Conservation (phyloP, 1,284 basidiomycete genomes). For the Heliocybe sulcata region DNA sequence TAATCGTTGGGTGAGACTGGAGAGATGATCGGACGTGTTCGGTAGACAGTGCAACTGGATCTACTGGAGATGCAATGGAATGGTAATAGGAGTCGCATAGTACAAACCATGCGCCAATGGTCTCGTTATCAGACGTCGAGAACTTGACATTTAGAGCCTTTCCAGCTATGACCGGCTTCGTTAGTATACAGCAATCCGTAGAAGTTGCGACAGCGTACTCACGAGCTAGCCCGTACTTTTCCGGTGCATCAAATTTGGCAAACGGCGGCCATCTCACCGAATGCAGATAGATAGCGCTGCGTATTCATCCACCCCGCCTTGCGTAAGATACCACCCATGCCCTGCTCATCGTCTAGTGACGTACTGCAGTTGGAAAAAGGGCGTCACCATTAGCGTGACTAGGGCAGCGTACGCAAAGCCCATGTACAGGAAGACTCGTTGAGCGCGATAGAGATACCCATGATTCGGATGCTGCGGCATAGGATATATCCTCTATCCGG, state of each 20-base stretch:
- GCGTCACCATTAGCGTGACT: constrained; percentile 49
- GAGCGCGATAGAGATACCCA: constrained; percentile 23
- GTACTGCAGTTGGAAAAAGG: constrained; percentile 71
- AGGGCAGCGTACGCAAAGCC: constrained; percentile 48
- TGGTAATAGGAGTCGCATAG: constrained; percentile 68
- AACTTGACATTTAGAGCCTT: constrained; percentile 74
- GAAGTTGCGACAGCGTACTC: no score
- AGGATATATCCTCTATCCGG: no score
- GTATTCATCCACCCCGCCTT: background rate
- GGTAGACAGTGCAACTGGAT: constrained; percentile 23
- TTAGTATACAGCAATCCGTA: no score
- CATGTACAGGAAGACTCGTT: constrained; percentile 31
- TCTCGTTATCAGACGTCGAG: constrained; percentile 69
- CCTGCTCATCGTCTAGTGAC: constrained; percentile 17
- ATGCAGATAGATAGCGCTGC: constrained; percentile 60
- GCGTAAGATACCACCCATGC: constrained; percentile 3
- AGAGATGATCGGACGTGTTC: constrained; percentile 41
- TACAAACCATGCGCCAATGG: constrained; percentile 86
- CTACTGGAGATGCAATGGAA: constrained; percentile 23
- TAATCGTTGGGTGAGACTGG: constrained; percentile 58
- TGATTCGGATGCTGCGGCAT: constrained; percentile 5
- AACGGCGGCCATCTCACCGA: constrained; percentile 57
- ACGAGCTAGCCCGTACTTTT: constrained; percentile 81
- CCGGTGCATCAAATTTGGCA: constrained; percentile 59
- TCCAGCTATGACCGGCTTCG: constrained; percentile 52